A percentile compares a stretch with the other conserved stretches of the same genome.
Evolutionary conservation across 805 yeast genomes (phyloP).

Genomic region (Nakazawaea wickerhamii): DNA sequence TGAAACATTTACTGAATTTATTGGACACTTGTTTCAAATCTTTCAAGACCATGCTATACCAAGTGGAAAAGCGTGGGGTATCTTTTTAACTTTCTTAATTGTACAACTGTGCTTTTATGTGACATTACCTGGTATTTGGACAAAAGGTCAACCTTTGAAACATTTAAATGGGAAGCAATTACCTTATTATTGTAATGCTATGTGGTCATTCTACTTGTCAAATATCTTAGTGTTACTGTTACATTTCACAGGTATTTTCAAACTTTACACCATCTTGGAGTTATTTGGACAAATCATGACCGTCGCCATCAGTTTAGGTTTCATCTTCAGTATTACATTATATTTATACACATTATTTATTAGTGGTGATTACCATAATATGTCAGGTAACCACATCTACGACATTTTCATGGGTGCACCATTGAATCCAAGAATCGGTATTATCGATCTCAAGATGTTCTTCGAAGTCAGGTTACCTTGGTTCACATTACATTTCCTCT

Average conservation of each 20-base stretch:
- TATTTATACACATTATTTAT: conserved; percentile 63
- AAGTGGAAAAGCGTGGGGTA: conserved; percentile 52
- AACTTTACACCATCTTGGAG: conserved; percentile 69
- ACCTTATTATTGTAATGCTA: conserved; percentile 91
- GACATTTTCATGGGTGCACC: conserved; percentile 98
- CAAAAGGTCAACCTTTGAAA: conserved; percentile 87
- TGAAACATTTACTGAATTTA: conserved; percentile 49
- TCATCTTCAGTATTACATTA: conserved; percentile 58
- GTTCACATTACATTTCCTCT: conserved; percentile 80
- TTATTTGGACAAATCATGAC: conserved; percentile 90
- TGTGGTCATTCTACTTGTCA: conserved; percentile 73
- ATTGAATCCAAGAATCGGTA: conserved; percentile 90
- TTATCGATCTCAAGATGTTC: conserved; percentile 91
- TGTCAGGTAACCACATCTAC: conserved; percentile 88
- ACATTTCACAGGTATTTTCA: conserved; percentile 73
- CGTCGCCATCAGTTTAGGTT: conserved; percentile 79
- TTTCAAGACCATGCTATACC: conserved; percentile 56
- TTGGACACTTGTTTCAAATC: conserved; percentile 36
- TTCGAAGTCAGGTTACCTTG: conserved; percentile 97
- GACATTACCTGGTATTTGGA: conserved; percentile 89
- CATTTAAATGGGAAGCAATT: conserved; percentile 77
- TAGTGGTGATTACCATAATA: conserved; percentile 74
- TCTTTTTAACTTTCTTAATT: conserved; percentile 65
- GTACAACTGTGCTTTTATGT: conserved; percentile 72
- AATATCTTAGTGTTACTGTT: conserved; percentile 50